Percentiles rank a stretch among this genome's conserved stretches.
These are phyloP conservation scores for Paracorniculantispora psalliotae DNA, from an alignment of 2,329 filamentous ascomycete genomes.

Conservation along the genomic window DNA sequence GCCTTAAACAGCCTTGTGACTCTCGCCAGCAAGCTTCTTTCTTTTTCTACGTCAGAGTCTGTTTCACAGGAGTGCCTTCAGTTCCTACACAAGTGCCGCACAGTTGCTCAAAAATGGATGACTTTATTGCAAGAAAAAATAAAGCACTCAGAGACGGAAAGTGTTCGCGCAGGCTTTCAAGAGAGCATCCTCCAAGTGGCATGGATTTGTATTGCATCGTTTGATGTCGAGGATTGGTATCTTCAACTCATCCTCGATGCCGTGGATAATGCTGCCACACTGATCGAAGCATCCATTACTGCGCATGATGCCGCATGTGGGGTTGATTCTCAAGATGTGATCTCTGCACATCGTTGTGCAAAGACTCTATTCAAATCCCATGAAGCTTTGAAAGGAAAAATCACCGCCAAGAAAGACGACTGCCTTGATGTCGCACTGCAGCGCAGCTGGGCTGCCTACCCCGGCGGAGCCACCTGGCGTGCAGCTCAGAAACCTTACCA, in stretches of 20 bases:
- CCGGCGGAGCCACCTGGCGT: background rate
- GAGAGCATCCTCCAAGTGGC: background rate
- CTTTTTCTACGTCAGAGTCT: background rate
- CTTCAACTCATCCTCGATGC: background rate
- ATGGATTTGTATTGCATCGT: background rate
- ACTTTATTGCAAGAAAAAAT: slow-evolving; percentile 3
- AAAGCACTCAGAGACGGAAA: background rate
- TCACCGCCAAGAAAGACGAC: background rate
- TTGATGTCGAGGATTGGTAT: background rate
- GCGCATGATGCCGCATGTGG: background rate
- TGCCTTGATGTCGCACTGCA: slow-evolving; percentile 1
- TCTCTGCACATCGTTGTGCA: background rate
- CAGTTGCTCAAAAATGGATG: background rate
- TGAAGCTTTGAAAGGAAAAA: background rate
- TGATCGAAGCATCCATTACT: background rate
- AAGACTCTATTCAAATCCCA: background rate
- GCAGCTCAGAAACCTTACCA: too few relatives aligned
- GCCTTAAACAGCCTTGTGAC: background rate
- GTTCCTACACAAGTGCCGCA: background rate
- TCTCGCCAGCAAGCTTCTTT: background rate
- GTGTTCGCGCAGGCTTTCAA: background rate
- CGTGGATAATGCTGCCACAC: background rate
- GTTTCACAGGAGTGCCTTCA: background rate
- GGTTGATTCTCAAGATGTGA: background rate
- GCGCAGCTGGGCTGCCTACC: background rate